Base-by-base conservation (phyloP, 2,329 filamentous ascomycete species). In the Fusarium sp. region DNA sequence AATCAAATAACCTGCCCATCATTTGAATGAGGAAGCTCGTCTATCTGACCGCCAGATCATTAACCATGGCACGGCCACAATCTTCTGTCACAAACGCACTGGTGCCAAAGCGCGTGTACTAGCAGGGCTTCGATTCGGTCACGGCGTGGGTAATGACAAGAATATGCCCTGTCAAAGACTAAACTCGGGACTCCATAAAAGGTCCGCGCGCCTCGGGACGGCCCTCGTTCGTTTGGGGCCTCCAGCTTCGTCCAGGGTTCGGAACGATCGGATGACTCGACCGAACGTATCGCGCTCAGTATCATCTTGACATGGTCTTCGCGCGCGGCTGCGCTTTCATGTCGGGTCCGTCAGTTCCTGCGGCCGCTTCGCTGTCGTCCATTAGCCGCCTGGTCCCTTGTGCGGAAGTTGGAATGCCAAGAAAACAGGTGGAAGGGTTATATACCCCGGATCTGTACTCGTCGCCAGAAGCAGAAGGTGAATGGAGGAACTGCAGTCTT, bases 381-480 rank as follows among this genome's bases (percentile, higher is more conserved):
- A 34, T 55, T 66, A 58, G 39, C 46, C 44, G 42, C 52, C 49
- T 31, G 41, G 28, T 35, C 24, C n/a, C 34, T 34, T 50, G 26
- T 29, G 29, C 41, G 35, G 41, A 48, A 38, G 44, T 46, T 32
- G 35, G 31, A 32, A 42, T 35, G 49, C 32, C 25, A 40, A 38
- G 26, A 39, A 43, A 44, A 35, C 28, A 47, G 19, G 46, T 19
- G 34, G 43, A 47, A 54, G 44, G 44, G 46, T 26, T 29, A 45
- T 46, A 32, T 51, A 43, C 32, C 35, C 42, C 49, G 32, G 38
- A 46, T 53, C 41, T 51, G 43, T 59, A 36, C 42, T 48, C 39
- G 41, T 50, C 65, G 65, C 61, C 62, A 54, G 61, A 65, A 65
- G 62, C 58, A 65, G 62, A 65, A 65, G 62, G 62, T 65, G 62